Evolutionary conservation across 768 basidiomycete genomes (phyloP).

Genomic region (Auriculariales sp.): DNA sequence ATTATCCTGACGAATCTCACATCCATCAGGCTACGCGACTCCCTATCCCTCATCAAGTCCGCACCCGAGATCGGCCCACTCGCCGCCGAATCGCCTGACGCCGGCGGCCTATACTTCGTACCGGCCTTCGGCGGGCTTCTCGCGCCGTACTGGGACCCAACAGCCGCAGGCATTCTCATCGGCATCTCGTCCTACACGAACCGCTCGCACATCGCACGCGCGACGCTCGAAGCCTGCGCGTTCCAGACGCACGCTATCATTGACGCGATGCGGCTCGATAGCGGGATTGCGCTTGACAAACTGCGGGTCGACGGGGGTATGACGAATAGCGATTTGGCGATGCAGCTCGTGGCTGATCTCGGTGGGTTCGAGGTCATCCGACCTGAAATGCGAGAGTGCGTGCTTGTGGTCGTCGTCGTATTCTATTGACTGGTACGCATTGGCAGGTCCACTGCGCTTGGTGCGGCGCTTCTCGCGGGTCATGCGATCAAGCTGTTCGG

Average conservation of each 20-base stretch:
- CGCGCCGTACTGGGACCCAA: constrained; percentile 95
- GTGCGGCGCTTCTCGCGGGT: constrained; percentile 87
- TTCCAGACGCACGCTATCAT: constrained; percentile 93
- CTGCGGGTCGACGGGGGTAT: constrained; percentile 98
- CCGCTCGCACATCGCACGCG: constrained; percentile 84
- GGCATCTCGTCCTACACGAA: constrained; percentile 82
- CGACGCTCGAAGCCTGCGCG: constrained; percentile 90
- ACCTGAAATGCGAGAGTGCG: constrained; percentile 93
- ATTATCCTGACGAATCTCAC: neutral
- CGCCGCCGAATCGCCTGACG: constrained; percentile 58
- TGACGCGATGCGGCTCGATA: constrained; percentile 89
- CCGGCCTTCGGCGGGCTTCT: constrained; percentile 93
- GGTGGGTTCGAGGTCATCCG: constrained; percentile 86
- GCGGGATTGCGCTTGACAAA: constrained; percentile 60
- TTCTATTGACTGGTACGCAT: neutral
- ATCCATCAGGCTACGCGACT: constrained; percentile 68
- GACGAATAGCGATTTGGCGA: constrained; percentile 84
- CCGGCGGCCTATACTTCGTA: constrained; percentile 91
- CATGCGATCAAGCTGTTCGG: constrained; percentile 78
- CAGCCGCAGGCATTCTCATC: constrained; percentile 75
- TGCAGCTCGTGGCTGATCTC: constrained; percentile 76
- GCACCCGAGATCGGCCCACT: constrained; percentile 77
- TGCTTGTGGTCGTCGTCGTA: constrained; percentile 7
- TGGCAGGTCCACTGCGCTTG: constrained; percentile 82
- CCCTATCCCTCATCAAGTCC: constrained; percentile 65